A percentile compares a stretch with the other conserved stretches of the same genome.
These are phyloP conservation scores for Mycena sp. DNA, from an alignment of 1,284 basidiomycete species.

Conservation along the genomic window DNA sequence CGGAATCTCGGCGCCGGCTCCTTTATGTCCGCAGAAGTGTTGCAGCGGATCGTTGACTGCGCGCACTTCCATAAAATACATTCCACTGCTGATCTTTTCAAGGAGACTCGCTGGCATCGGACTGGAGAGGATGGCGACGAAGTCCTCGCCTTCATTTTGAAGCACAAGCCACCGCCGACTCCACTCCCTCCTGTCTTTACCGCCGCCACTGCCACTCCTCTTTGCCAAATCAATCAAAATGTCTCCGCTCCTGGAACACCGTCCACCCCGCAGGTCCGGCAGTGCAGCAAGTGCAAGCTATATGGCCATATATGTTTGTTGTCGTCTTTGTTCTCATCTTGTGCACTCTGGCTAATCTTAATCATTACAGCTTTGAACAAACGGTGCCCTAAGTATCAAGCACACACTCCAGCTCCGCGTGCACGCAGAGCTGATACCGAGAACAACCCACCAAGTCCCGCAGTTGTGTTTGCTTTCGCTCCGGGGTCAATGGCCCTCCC, in stretches of 20 bases:
- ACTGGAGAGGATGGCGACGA: background rate
- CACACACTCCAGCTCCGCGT: background rate
- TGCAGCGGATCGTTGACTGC: conserved; percentile 25
- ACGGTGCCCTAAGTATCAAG: background rate
- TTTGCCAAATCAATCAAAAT: background rate
- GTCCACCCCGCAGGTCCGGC: background rate
- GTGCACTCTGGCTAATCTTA: background rate
- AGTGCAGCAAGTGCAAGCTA: background rate
- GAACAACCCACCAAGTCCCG: background rate
- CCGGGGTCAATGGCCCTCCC: background rate
- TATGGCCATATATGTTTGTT: conserved; percentile 8
- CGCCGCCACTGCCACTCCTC: background rate
- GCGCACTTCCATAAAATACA: conserved; percentile 18
- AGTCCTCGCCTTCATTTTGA: background rate
- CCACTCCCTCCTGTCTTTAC: background rate
- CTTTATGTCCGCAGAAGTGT: conserved; percentile 14
- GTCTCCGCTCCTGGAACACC: background rate
- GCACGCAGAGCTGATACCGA: background rate
- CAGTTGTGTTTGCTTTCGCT: background rate
- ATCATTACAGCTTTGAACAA: background rate
- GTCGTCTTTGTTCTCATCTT: background rate
- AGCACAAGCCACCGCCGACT: background rate
- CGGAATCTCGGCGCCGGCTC: conserved; percentile 7
- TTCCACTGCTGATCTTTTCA: background rate
- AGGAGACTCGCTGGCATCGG: conserved; percentile 3